Evolutionary conservation across 371 early-diverging fungal species (phyloP).

Genomic region (Mucor velutinosus): DNA sequence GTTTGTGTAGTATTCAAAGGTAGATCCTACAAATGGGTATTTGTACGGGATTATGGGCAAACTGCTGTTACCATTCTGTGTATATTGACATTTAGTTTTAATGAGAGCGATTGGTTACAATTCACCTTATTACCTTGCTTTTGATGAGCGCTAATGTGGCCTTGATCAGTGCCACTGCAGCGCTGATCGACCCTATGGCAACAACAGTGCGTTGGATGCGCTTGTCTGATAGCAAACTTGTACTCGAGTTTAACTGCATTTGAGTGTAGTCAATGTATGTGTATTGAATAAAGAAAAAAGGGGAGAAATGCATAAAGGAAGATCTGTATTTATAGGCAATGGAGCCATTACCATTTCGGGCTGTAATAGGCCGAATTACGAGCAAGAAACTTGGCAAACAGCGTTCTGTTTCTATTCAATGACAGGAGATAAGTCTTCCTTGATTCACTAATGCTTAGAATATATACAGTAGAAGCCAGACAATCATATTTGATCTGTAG

Average conservation of each 20-base stretch:
- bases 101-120: not conserved
- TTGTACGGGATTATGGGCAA: conserved; percentile 27
- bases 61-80: not conserved
- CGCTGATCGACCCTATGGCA: not conserved
- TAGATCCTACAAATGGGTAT: conserved; percentile 25
- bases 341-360: not conserved
- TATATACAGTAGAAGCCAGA: no score
- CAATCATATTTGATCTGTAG: no score
- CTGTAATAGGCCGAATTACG: not conserved
- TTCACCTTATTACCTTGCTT: not conserved
- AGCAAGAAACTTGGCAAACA: not conserved
- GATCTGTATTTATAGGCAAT: not conserved
- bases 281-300: not conserved
- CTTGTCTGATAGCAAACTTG: not conserved
- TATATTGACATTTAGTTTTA: not conserved
- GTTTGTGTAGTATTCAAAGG: conserved; percentile 20
- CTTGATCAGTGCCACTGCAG: not conserved
- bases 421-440: no score
- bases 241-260: not conserved
- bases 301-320: not conserved
- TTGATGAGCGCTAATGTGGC: not conserved
- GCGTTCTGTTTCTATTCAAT: not conserved
- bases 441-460: no score
- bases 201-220: not conserved
- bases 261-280: not conserved